Evolutionary conservation across 371 early-diverging fungal species (phyloP), one percentile per base, ranked within the genome.

Genomic region (Choanephora cucurbitarum): DNA sequence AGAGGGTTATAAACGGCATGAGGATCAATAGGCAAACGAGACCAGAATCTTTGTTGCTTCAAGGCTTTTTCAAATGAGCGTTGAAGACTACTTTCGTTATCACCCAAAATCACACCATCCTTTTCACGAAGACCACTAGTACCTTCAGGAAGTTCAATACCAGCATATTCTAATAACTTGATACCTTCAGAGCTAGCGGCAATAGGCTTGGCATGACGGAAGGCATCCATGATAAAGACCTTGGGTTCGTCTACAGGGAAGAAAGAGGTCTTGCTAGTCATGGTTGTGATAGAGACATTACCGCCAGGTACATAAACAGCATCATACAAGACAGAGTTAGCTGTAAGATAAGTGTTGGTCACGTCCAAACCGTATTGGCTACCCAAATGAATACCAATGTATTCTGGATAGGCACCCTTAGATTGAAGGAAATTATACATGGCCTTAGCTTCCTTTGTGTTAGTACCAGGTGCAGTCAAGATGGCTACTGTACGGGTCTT

Each of bases 251-350:
- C 69, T 32, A 62, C 67, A 18, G 70, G 66, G 70, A 75, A 75
- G 7, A 52, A 23, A 18, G 52, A 39, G 5, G 41, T 46, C 9
- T 18, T 21, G 44, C 50, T 48, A 17, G 48, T 58, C n/a, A 73
- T 22, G 13, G 17, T 37, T 14, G 60, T 32, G 37, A 73, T 53
- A 15, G 52, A 58, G 18, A 61, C 47, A 11, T 61, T 32, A 14
- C 76, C 76, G n/a, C 60, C 66, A 19, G 72, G 72, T 1, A 75
- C 64, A 57, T 66, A 72, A 14, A 72, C 62, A 23, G 72, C 72
- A 48, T 75, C 76, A 39, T 44, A 72, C 0, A 72, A 62, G 0
- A 70, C 70, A 19, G 76, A 75, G 15, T 65, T 47, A 2, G 66
- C 58, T n/a, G 63, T 65, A 11, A 62, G 1, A 40, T 62, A 73